Percentiles rank a stretch among this genome's conserved stretches.
phyloP scores from a whole-genome alignment of 306 rosid species.

The Lupinus albus region DNA sequence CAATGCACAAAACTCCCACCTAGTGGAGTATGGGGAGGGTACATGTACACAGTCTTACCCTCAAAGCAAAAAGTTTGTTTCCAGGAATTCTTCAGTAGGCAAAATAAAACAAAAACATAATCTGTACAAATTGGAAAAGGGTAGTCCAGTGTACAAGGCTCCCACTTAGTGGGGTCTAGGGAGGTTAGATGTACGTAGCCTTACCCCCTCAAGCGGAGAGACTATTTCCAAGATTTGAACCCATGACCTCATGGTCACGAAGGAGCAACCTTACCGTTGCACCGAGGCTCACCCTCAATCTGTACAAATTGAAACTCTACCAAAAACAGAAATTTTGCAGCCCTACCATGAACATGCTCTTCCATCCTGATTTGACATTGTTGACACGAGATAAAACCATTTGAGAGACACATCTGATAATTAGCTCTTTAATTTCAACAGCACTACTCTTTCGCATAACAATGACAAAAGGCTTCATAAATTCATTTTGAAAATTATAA shows the following conservation, averaged over 20 bases:
- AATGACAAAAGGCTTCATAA: constrained; percentile 97
- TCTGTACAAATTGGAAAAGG: constrained; percentile 27
- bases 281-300: no score
- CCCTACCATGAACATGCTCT: constrained; percentile 99
- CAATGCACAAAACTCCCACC: no score
- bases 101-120: constrained; percentile 30
- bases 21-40: no score
- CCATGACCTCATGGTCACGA: no score
- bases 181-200: no score
- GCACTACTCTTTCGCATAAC: constrained; percentile 98
- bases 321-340: constrained; percentile 38
- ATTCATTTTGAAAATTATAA: constrained; percentile 97
- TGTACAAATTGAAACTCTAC: constrained; percentile 28
- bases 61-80: no score
- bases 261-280: no score
- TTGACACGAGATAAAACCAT: constrained; percentile 97
- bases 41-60: no score
- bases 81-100: constrained; percentile 25
- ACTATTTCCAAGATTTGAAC: no score
- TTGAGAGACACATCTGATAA: constrained; percentile 97
- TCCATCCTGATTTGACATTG: constrained; percentile 99
- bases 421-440: constrained; percentile 95
- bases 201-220: no score
- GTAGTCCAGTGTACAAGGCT: no score
- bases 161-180: no score